Base-by-base conservation (phyloP, 164 flowering plant species). In the Annona cherimola region DNA sequence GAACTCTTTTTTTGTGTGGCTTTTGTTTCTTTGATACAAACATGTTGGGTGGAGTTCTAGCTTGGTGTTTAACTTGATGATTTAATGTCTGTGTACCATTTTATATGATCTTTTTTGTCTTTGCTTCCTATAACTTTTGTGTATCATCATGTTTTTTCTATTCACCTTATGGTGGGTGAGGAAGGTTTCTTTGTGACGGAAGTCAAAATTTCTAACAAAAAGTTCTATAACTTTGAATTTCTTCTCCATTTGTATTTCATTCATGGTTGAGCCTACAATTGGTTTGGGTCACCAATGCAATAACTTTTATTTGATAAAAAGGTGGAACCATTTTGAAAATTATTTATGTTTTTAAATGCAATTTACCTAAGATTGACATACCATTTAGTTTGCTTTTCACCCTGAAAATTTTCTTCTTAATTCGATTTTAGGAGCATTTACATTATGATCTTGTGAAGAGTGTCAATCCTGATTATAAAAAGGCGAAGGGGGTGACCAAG, bases 391-490 rank as follows among this genome's bases (percentile, higher is more conserved):
- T 41, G 14, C 45, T n/a, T 40, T n/a, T 40, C 35, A 11, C 40
- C 40, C 16, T 11, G 2, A 16, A 64, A 42, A 9, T 64, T 64
- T 8, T 40, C 42, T 39, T 68, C 12, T 26, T 4, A 8, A 7
- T 66, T 64, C 19, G 3, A 73, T 77, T 84, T 12, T 79, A 95
- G 99, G 98, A 93, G 79, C 96, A 93, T 75, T 57, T 85, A 40
- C 89, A 93, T 76, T 95, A 85, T 83, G 95, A 91, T 82, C 82
- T 93, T 60, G 89, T 88, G 74, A 85, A 76, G 81, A 90, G 97
- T 80, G 45, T 76, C 42, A 84, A 88, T 75, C 87, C 93, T 7
- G 97, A 92, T 35, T 86, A 80, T 76, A 91, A 89, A 81, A 91
- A 89, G 78, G 90, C 88, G 35, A 26, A 26, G 35, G 35, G 35